A percentile compares a stretch with the other conserved stretches of the same genome.
phyloP scores from a whole-genome alignment of 2,329 filamentous ascomycete genomes.

The Aspergillus sp. region DNA sequence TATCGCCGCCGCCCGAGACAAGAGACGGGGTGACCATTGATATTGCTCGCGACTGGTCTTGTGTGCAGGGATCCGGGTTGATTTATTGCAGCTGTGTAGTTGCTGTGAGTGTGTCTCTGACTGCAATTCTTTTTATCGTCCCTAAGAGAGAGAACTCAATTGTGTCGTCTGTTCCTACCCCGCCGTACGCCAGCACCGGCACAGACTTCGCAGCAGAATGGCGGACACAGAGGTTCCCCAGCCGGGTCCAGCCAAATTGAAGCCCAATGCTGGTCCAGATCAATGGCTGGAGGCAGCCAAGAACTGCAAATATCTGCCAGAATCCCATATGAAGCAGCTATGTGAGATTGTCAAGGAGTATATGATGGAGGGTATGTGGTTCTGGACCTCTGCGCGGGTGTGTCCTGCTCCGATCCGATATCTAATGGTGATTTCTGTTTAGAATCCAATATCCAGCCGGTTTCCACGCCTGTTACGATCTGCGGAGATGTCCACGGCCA shows the following conservation, averaged over 20 bases:
- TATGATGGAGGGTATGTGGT: conserved; percentile 77
- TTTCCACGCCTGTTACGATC: conserved; percentile 89
- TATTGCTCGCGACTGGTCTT: no score
- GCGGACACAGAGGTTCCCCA: conserved; percentile 61
- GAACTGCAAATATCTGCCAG: conserved; percentile 92
- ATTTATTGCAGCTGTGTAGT: no score
- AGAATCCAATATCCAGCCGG: conserved; percentile 99
- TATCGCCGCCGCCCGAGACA: no score
- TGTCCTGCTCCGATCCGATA: no score
- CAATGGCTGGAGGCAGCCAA: conserved; percentile 97
- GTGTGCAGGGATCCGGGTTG: no score
- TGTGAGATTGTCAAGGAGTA: conserved; percentile 99
- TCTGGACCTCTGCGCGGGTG: background rate
- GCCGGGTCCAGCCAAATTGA: conserved; percentile 80
- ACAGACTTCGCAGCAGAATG: conserved; percentile 18
- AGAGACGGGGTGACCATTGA: no score
- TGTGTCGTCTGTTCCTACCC: background rate
- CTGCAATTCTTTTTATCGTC: no score
- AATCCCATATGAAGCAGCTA: conserved; percentile 94
- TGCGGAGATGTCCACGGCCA: conserved; percentile 98
- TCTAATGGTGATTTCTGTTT: conserved; percentile 2
- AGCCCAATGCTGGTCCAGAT: conserved; percentile 75
- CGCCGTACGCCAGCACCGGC: conserved; percentile 4
- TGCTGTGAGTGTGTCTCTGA: background rate
- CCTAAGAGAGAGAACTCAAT: background rate